A percentile compares a stretch with the other conserved stretches of the same genome.
phyloP scores from a whole-genome alignment of 1,139 yeast species.

The Debaryomycetaceae sp. region DNA sequence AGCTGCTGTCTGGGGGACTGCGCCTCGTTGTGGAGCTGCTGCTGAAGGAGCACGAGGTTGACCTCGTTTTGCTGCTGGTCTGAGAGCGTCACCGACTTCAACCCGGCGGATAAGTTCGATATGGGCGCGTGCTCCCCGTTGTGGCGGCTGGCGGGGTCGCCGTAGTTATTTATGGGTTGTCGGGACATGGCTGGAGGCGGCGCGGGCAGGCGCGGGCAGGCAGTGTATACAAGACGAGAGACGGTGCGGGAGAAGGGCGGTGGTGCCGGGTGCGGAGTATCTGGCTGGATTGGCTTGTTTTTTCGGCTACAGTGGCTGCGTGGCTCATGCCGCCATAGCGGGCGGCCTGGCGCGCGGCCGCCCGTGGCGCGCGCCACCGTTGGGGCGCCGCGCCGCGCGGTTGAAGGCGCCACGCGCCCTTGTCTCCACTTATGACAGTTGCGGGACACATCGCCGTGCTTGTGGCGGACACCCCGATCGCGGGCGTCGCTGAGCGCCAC shows the following conservation, averaged over 20 bases:
- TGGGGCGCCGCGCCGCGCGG: neutral
- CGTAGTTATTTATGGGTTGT: neutral
- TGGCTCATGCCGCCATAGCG: no score
- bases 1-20: constrained; percentile 37
- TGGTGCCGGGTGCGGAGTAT: no score
- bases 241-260: no score
- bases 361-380: constrained; percentile 1
- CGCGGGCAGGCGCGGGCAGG: no score
- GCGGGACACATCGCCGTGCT: constrained; percentile 41
- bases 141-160: constrained; percentile 1
- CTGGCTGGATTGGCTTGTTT: no score
- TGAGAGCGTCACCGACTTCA: constrained; percentile 37
- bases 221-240: no score
- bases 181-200: no score
- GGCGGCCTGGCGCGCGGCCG: no score
- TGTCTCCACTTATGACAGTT: constrained; percentile 2
- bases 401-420: neutral
- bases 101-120: constrained; percentile 49
- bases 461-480: constrained; percentile 42
- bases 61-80: constrained; percentile 43
- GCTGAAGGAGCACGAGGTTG: constrained; percentile 38
- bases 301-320: no score
- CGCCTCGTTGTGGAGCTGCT: constrained; percentile 37
- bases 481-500: constrained; percentile 21
- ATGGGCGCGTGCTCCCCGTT: no score